Conservation (phyloP, 176 grass and related monocot genomes). For the Triticum timopheevii region DNA sequence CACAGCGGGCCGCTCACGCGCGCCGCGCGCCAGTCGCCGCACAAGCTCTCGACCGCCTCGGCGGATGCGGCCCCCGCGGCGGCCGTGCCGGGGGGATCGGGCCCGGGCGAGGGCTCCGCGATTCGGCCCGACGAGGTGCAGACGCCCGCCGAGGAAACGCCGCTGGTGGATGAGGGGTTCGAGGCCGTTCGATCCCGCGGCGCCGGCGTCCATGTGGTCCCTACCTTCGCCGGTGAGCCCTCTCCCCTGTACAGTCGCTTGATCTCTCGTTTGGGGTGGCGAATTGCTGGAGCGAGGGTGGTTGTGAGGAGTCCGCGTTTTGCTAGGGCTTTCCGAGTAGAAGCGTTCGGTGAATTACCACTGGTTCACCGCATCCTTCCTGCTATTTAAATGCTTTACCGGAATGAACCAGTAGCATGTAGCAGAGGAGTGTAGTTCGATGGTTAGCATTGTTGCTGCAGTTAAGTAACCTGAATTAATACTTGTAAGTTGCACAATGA, state of each 20-base stretch:
- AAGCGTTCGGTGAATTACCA: conserved; percentile 14
- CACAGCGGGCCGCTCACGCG: conserved; percentile 91
- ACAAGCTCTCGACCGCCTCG: conserved; percentile 50
- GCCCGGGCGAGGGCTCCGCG: conserved; percentile 16
- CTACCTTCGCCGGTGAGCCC: conserved; percentile 81
- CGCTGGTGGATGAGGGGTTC: conserved; percentile 56
- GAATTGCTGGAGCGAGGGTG: conserved; percentile 21
- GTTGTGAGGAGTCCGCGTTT: neutral
- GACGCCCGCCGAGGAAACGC: conserved; percentile 23
- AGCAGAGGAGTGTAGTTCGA: neutral
- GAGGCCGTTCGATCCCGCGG: conserved; percentile 88
- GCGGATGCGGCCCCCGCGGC: conserved; percentile 25
- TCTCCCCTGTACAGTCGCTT: neutral
- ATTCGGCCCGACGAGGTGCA: conserved; percentile 23
- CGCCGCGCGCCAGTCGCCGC: conserved; percentile 85
- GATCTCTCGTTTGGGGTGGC: conserved; percentile 20
- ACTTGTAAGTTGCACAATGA: neutral
- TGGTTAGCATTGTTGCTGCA: neutral
- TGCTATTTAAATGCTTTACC: conserved; percentile 10
- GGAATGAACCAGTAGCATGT: conserved; percentile 1
- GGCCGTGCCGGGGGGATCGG: conserved; percentile 21
- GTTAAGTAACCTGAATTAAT: conserved; percentile 17
- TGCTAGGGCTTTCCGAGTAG: neutral
- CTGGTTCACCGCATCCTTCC: conserved; percentile 1
- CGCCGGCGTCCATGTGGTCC: conserved; percentile 75